Evolutionary conservation across 2,329 filamentous ascomycete species (phyloP).

Genomic region (Cryphonectria japonica): DNA sequence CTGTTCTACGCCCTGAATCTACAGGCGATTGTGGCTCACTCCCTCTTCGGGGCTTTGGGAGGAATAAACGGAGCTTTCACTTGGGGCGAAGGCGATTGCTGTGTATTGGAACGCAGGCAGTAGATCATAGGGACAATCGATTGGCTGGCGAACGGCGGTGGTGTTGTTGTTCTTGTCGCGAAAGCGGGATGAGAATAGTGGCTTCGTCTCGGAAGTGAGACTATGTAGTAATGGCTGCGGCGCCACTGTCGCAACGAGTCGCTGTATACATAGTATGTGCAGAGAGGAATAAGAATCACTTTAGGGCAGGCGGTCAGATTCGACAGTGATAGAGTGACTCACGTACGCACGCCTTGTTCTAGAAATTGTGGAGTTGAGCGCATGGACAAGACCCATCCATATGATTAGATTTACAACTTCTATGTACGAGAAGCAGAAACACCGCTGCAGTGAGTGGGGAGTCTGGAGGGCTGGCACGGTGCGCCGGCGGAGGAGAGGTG

Average conservation of each 20-base stretch:
- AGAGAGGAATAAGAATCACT: neutral
- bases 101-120: neutral
- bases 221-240: neutral
- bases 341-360: neutral
- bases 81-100: neutral
- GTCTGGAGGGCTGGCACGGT: constrained; percentile 15
- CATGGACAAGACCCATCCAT: neutral
- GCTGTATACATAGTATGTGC: no score
- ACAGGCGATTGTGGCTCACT: neutral
- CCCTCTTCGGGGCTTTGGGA: neutral
- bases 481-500: no score
- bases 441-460: constrained; percentile 10
- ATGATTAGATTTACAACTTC: no score
- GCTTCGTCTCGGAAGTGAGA: neutral
- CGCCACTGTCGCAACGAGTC: neutral
- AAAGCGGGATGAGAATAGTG: neutral
- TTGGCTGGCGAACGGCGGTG: no score
- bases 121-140: neutral
- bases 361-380: neutral
- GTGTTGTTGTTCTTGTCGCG: neutral
- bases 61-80: neutral
- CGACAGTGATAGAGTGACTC: neutral
- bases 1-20: neutral
- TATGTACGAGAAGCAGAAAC: neutral
- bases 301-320: neutral